A percentile compares a stretch with the other conserved stretches of the same genome.
phyloP scores from a whole-genome alignment of 2,329 filamentous ascomycete genomes.

The Proliferodiscus dingleyae region DNA sequence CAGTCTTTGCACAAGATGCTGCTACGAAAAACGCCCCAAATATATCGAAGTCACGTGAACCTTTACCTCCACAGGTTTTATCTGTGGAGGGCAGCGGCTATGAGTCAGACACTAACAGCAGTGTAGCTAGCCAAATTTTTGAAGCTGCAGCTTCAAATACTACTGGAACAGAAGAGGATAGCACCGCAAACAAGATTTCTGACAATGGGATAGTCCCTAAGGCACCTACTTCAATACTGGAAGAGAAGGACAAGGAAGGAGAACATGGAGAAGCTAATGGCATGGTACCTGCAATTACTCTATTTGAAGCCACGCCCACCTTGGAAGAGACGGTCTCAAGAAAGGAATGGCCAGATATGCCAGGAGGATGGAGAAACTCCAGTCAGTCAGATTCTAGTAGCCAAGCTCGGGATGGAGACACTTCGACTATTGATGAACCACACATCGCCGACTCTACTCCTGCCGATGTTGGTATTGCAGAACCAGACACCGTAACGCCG shows the following conservation, averaged over 20 bases:
- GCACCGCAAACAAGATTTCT: neutral
- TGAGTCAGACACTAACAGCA: conserved; percentile 53
- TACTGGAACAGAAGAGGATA: neutral
- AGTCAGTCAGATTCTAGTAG: conserved; percentile 19
- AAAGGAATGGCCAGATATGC: conserved; percentile 35
- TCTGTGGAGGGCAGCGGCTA: conserved; percentile 63
- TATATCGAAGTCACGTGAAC: conserved; percentile 54
- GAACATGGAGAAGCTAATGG: conserved; percentile 7
- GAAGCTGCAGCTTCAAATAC: neutral
- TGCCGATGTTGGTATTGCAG: conserved; percentile 19
- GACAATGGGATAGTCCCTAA: neutral
- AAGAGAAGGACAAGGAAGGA: conserved; percentile 2
- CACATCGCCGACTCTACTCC: conserved; percentile 15
- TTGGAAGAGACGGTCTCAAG: conserved; percentile 32
- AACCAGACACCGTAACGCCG: conserved; percentile 10
- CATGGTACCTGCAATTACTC: conserved; percentile 38
- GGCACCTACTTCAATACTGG: neutral
- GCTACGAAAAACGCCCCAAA: conserved; percentile 50
- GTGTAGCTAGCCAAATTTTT: conserved; percentile 28
- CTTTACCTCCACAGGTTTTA: conserved; percentile 66
- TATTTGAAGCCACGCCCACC: conserved; percentile 44
- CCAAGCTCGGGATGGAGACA: conserved; percentile 9
- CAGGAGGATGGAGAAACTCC: conserved; percentile 59
- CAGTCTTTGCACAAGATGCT: conserved; percentile 50
- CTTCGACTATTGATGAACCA: conserved; percentile 8